Conservation (phyloP, 495 filamentous ascomycete species). For the Venustampulla echinocandica region DNA sequence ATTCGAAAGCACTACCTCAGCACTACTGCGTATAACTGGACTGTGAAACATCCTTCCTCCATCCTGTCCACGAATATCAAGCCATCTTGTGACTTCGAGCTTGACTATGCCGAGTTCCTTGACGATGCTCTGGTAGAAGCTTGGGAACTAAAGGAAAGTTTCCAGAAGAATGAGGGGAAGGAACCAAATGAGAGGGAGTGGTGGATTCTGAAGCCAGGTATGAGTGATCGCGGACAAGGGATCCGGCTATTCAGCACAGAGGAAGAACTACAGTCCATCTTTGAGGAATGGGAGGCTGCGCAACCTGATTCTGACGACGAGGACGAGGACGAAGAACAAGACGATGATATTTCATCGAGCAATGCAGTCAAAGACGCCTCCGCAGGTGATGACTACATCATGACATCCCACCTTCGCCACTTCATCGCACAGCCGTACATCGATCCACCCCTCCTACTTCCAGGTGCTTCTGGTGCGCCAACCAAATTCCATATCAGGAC, state of each 20-base stretch:
- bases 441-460: slow-evolving; percentile 73
- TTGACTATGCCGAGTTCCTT: slow-evolving; percentile 94
- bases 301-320: slow-evolving; percentile 47
- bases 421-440: slow-evolving; percentile 97
- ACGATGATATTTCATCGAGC: too few species aligned
- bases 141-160: slow-evolving; percentile 71
- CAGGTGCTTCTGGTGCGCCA: slow-evolving; percentile 24
- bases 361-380: slow-evolving; percentile 23
- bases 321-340: slow-evolving; percentile 40
- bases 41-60: slow-evolving; percentile 69
- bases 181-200: slow-evolving; percentile 57
- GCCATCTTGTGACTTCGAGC: slow-evolving; percentile 71
- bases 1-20: slow-evolving; percentile 92
- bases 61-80: slow-evolving; percentile 60
- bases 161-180: slow-evolving; percentile 50
- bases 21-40: slow-evolving; percentile 69
- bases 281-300: slow-evolving; percentile 73
- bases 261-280: slow-evolving; percentile 70
- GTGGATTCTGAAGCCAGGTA: slow-evolving; percentile 97
- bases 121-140: slow-evolving; percentile 88
- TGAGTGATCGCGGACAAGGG: slow-evolving; percentile 93
- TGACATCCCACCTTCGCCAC: slow-evolving; percentile 86
- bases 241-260: slow-evolving; percentile 81
- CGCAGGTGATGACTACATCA: slow-evolving; percentile 45
- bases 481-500: slow-evolving; percentile 93